Conservation (phyloP, 306 rosid species). For the Neltuma alba region DNA sequence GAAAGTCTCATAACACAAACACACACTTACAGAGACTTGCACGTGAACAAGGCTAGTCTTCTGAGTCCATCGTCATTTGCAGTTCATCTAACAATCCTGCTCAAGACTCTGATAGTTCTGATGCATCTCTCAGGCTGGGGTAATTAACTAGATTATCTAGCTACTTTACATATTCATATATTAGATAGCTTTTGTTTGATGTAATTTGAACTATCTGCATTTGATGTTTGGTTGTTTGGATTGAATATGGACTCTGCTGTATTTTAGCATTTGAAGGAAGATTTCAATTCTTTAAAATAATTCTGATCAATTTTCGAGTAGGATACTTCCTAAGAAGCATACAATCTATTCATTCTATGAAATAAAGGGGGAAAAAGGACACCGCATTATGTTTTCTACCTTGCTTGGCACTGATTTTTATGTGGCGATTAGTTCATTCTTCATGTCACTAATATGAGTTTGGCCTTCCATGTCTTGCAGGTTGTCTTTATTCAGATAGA, state of each 20-base stretch:
- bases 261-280: background rate
- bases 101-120: conserved; percentile 32
- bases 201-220: background rate
- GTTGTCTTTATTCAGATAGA: conserved; percentile 7
- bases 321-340: background rate
- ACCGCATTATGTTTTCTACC: background rate
- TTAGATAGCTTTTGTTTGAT: background rate
- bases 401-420: background rate
- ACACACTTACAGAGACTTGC: background rate
- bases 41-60: conserved; percentile 32
- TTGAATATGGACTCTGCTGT: background rate
- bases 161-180: background rate
- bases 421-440: background rate
- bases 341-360: background rate
- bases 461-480: conserved; percentile 1
- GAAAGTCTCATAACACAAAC: background rate
- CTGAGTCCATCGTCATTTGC: conserved; percentile 31
- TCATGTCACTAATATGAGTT: background rate
- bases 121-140: conserved; percentile 55
- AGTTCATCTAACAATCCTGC: conserved; percentile 33
- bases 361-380: background rate
- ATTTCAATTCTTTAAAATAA: background rate
- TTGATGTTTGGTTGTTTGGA: background rate
- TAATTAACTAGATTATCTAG: conserved; percentile 1
- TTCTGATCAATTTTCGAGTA: background rate